Evolutionary conservation across 306 rosid genomes (phyloP).

Genomic region (Trichosanthes truncata): DNA sequence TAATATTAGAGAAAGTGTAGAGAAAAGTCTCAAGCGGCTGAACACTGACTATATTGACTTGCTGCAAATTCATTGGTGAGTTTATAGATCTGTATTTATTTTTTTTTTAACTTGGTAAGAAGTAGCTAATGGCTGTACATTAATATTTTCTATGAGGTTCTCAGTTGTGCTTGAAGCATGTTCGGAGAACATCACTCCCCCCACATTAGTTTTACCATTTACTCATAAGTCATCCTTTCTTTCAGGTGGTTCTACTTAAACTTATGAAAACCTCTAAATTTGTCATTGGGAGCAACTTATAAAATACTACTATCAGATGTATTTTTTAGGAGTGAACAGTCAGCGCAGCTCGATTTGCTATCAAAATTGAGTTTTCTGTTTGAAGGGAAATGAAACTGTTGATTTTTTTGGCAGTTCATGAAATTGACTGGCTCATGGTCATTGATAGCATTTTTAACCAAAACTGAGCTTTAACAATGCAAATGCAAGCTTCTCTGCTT

Average conservation of each 20-base stretch:
- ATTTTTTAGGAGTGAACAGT: background rate
- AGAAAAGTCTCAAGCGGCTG: constrained; percentile 86
- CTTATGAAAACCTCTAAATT: background rate
- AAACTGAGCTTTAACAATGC: background rate
- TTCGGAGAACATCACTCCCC: background rate
- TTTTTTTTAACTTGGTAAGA: background rate
- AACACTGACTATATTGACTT: constrained; percentile 89
- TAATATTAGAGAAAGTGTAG: constrained; percentile 85
- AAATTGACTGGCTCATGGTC: background rate
- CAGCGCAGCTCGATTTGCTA: background rate
- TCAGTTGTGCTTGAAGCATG: background rate
- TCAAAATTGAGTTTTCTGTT: background rate
- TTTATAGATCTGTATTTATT: background rate
- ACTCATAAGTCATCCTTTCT: background rate
- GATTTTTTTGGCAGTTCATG: background rate
- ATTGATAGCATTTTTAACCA: background rate
- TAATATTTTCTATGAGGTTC: background rate
- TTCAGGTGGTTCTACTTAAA: background rate
- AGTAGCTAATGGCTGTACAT: background rate
- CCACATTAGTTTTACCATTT: background rate
- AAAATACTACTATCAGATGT: background rate
- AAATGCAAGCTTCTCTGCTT: background rate
- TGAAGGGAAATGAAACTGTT: background rate
- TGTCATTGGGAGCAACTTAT: background rate
- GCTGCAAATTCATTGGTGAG: constrained; percentile 89